These are phyloP conservation scores for Irpex sp. DNA, from an alignment of 1,284 basidiomycete species.

Conservation along the genomic window DNA sequence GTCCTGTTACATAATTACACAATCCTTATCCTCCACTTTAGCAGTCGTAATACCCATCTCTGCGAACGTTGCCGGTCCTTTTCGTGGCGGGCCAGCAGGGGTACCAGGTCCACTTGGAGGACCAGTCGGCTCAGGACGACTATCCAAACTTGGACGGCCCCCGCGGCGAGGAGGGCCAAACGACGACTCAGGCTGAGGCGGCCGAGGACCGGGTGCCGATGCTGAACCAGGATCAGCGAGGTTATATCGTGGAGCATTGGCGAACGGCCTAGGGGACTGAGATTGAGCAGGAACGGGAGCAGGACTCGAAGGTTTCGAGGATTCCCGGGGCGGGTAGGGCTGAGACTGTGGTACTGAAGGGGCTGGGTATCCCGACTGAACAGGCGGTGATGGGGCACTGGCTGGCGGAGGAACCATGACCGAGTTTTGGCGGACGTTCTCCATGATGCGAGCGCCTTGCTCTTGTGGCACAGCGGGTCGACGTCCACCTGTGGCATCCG, in stretches of 20 bases:
- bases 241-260: slow-evolving; percentile 27
- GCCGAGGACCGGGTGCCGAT: slow-evolving; percentile 13
- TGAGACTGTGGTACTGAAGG: background rate
- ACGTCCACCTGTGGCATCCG: slow-evolving; percentile 40
- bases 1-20: slow-evolving; percentile 67
- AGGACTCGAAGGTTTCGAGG: background rate
- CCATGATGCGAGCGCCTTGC: slow-evolving; percentile 27
- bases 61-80: slow-evolving; percentile 77
- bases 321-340: background rate
- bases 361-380: background rate
- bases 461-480: slow-evolving; percentile 13
- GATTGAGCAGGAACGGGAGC: background rate
- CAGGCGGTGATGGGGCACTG: slow-evolving; percentile 2
- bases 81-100: slow-evolving; percentile 15
- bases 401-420: slow-evolving; percentile 11
- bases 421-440: slow-evolving; percentile 31
- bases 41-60: slow-evolving; percentile 87
- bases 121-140: background rate
- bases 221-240: slow-evolving; percentile 24
- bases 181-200: slow-evolving; percentile 3
- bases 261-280: slow-evolving; percentile 18
- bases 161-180: slow-evolving; percentile 10
- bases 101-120: background rate
- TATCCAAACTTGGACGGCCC: background rate
- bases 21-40: slow-evolving; percentile 77